phyloP scores from a whole-genome alignment of 192 early-diverging fungal species.

The Backusella circina region DNA sequence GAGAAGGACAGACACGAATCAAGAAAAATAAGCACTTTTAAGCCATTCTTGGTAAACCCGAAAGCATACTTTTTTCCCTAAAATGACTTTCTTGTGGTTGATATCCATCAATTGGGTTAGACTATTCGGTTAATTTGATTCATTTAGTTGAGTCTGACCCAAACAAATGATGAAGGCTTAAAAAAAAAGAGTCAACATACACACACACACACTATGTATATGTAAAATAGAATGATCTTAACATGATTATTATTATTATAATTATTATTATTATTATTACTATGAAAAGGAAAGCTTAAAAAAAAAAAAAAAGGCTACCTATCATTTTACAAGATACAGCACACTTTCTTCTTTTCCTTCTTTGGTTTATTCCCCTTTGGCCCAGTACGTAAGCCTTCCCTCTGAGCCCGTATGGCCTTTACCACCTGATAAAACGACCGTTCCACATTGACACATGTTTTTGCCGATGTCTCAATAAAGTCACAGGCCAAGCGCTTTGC shows the following conservation, averaged over 20 bases:
- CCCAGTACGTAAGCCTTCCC: slow-evolving; percentile 36
- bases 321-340: slow-evolving; percentile 25
- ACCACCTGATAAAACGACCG: slow-evolving; percentile 76
- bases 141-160: no score
- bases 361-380: slow-evolving; percentile 19
- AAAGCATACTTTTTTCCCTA: no score
- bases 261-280: no score
- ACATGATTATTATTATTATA: no score
- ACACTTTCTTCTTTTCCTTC: slow-evolving; percentile 29
- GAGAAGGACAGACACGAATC: neutral
- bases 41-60: no score
- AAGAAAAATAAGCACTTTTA: neutral
- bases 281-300: neutral
- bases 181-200: no score
- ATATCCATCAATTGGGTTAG: no score
- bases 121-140: no score
- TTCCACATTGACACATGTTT: no score
- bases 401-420: slow-evolving; percentile 66
- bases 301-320: neutral
- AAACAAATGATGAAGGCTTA: no score
- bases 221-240: no score
- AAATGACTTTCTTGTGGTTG: neutral
- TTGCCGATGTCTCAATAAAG: slow-evolving; percentile 84
- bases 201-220: no score
- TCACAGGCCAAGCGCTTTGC: slow-evolving; percentile 70